Evolutionary conservation across 306 rosid species (phyloP).

Genomic region (Corylus heterophylla): DNA sequence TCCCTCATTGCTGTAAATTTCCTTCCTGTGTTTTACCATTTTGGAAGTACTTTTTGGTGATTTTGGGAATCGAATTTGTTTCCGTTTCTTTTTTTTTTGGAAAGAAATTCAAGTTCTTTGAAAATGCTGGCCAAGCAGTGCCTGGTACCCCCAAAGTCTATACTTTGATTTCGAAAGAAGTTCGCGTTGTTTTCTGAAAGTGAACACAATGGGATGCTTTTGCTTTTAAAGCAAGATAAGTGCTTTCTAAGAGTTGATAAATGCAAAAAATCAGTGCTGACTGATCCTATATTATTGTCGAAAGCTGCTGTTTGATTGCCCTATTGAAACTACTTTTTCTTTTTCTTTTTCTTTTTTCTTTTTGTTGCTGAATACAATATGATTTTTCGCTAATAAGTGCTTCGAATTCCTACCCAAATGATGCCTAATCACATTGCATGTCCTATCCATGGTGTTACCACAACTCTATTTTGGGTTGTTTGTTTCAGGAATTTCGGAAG

Average conservation of each 20-base stretch:
- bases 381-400: background rate
- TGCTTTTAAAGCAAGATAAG: background rate
- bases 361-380: background rate
- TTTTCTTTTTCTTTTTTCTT: background rate
- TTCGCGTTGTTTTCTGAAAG: background rate
- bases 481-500: slow-evolving; percentile 63
- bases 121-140: background rate
- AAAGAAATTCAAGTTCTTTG: background rate
- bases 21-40: background rate
- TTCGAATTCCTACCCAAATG: background rate
- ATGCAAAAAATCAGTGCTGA: background rate
- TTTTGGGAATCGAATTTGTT: background rate
- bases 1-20: slow-evolving; percentile 56
- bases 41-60: background rate
- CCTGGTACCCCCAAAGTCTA: background rate
- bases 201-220: background rate
- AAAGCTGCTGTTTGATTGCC: background rate
- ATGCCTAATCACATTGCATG: background rate
- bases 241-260: background rate
- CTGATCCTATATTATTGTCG: background rate
- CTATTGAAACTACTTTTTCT: background rate
- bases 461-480: slow-evolving; percentile 1
- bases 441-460: background rate
- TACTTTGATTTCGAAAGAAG: background rate
- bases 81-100: background rate